phyloP scores from a whole-genome alignment of 2,329 filamentous ascomycete genomes.

The Cercospora sojina region DNA sequence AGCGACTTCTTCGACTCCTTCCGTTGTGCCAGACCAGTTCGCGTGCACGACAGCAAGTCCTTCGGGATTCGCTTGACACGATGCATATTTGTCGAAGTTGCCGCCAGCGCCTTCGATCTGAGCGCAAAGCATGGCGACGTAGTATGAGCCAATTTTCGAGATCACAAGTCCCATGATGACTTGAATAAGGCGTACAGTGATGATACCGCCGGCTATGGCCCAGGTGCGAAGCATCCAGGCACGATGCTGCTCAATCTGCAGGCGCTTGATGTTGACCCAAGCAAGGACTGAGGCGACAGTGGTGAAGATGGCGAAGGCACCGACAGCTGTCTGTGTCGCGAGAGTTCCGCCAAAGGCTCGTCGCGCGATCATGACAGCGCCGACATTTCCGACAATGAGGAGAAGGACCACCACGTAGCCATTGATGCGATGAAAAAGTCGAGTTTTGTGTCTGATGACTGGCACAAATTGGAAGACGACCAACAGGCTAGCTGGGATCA shows the following conservation, averaged over 20 bases:
- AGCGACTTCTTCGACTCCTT: conserved; percentile 36
- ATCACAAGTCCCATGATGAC: conserved; percentile 46
- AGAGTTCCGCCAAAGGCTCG: conserved; percentile 56
- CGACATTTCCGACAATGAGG: conserved; percentile 47
- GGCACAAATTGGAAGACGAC: conserved; percentile 47
- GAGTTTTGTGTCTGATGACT: conserved; percentile 47
- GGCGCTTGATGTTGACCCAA: conserved; percentile 57
- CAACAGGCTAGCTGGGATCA: conserved; percentile 44
- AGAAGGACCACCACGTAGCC: conserved; percentile 58
- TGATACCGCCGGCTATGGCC: conserved; percentile 45
- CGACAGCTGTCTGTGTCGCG: conserved; percentile 50
- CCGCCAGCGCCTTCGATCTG: conserved; percentile 44
- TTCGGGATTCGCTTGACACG: conserved; percentile 46
- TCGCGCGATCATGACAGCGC: conserved; percentile 55
- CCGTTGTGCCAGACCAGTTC: conserved; percentile 29
- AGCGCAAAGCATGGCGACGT: conserved; percentile 47
- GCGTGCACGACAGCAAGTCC: conserved; percentile 35
- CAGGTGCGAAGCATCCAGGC: conserved; percentile 60
- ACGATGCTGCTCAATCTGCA: conserved; percentile 64
- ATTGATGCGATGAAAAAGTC: conserved; percentile 60
- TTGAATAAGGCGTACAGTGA: conserved; percentile 54
- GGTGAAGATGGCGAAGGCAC: conserved; percentile 49
- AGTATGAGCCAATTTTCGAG: conserved; percentile 38
- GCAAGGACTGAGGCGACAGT: conserved; percentile 48
- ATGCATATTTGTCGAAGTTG: conserved; percentile 44